Evolutionary conservation across 2,329 filamentous ascomycete genomes (phyloP).

Genomic region (Stachybotrys chlorohalonatus): DNA sequence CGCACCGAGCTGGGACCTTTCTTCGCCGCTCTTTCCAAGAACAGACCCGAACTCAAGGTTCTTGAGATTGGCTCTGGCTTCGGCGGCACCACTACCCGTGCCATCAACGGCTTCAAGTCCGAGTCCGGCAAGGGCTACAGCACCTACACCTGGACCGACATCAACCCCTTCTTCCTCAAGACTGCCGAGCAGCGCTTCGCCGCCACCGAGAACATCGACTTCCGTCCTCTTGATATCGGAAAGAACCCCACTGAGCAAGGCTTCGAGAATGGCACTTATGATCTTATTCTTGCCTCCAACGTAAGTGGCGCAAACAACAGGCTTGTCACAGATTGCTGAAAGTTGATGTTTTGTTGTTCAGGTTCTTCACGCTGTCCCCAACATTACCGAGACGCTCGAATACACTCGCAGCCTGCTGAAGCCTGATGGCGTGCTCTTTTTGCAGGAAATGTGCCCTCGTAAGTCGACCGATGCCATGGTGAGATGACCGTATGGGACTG

Average conservation of each 20-base stretch:
- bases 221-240: slow-evolving; percentile 7
- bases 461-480: not conserved
- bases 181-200: slow-evolving; percentile 7
- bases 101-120: slow-evolving; percentile 16
- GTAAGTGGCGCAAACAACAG: slow-evolving; percentile 6
- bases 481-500: not conserved
- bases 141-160: slow-evolving; percentile 14
- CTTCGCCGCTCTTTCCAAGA: not conserved
- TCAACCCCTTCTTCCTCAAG: slow-evolving; percentile 12
- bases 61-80: slow-evolving; percentile 13
- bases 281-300: slow-evolving; percentile 22
- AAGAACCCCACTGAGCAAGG: slow-evolving; percentile 15
- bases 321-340: not conserved
- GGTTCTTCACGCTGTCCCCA: not conserved
- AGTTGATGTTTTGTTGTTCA: not conserved
- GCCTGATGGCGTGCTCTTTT: not conserved
- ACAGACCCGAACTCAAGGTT: slow-evolving; percentile 9
- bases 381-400: not conserved
- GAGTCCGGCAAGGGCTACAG: slow-evolving; percentile 6
- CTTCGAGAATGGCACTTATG: slow-evolving; percentile 15
- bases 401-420: not conserved
- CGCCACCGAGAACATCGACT: slow-evolving; percentile 2
- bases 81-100: slow-evolving; percentile 10
- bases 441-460: not conserved
- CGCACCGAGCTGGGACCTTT: not conserved